Conservation (phyloP, 2,329 filamentous ascomycete species). For the Fusarium sp. region DNA sequence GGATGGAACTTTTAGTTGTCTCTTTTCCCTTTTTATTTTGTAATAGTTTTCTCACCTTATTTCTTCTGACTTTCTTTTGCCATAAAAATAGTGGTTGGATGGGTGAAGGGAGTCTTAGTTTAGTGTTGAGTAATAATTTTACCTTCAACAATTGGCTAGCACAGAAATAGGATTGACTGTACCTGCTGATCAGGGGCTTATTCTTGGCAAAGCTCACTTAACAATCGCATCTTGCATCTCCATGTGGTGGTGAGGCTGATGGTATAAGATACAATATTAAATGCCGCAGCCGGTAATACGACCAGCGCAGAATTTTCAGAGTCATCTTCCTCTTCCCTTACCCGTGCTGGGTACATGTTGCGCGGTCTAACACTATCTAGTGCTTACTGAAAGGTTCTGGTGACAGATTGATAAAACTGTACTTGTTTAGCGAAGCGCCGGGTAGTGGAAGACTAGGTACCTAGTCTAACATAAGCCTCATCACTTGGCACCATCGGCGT, state of each 20-base stretch:
- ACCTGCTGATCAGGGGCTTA: background rate
- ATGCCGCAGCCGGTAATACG: background rate
- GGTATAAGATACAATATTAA: background rate
- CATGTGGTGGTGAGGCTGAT: background rate
- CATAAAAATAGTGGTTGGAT: background rate
- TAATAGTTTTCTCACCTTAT: background rate
- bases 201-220: background rate
- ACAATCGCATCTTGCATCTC: background rate
- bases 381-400: background rate
- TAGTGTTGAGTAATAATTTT: background rate
- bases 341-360: background rate
- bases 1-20: background rate
- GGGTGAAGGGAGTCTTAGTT: background rate
- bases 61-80: background rate
- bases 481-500: background rate
- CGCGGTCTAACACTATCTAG: background rate
- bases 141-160: background rate
- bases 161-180: background rate
- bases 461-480: background rate
- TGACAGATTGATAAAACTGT: background rate
- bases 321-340: background rate
- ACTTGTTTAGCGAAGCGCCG: background rate
- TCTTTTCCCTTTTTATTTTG: background rate
- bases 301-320: background rate
- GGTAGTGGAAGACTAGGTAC: background rate